Evolutionary conservation across 2,329 filamentous ascomycete genomes (phyloP).

Genomic region (Xylariaceae sp.): DNA sequence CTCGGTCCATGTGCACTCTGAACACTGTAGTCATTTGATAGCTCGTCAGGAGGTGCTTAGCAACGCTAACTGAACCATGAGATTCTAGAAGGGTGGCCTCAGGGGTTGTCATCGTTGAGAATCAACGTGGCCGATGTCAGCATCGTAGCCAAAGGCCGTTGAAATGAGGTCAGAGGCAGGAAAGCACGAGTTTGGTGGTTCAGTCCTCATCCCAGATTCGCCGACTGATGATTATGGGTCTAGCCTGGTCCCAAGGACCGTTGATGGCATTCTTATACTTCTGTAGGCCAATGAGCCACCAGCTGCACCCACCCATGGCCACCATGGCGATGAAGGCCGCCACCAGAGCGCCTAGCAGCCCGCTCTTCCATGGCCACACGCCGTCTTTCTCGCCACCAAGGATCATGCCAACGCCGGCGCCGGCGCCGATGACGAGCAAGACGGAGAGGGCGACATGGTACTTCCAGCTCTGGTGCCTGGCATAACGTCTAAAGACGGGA

Average conservation of each 20-base stretch:
- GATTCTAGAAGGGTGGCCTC: too few relatives aligned
- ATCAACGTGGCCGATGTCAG: too few relatives aligned
- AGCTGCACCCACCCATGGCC: slow-evolving; percentile 88
- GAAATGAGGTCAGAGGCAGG: too few relatives aligned
- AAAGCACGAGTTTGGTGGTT: too few relatives aligned
- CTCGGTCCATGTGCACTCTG: too few relatives aligned
- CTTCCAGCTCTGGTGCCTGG: slow-evolving; percentile 74
- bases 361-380: slow-evolving; percentile 49
- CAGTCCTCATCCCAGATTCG: slow-evolving; percentile 47
- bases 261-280: slow-evolving; percentile 99
- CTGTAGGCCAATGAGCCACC: slow-evolving; percentile 96
- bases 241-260: slow-evolving; percentile 93
- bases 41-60: too few relatives aligned
- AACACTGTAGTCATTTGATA: too few relatives aligned
- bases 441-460: slow-evolving; percentile 77
- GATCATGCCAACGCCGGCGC: slow-evolving; percentile 68
- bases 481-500: slow-evolving; percentile 90
- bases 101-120: too few relatives aligned
- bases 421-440: slow-evolving; percentile 72
- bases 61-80: too few relatives aligned
- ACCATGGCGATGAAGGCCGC: slow-evolving; percentile 71
- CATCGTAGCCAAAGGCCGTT: too few relatives aligned
- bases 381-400: slow-evolving; percentile 42
- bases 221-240: slow-evolving; percentile 75
- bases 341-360: slow-evolving; percentile 68